These are phyloP conservation scores for Mycena maculata DNA, from an alignment of 768 basidiomycete genomes.

Conservation along the genomic window DNA sequence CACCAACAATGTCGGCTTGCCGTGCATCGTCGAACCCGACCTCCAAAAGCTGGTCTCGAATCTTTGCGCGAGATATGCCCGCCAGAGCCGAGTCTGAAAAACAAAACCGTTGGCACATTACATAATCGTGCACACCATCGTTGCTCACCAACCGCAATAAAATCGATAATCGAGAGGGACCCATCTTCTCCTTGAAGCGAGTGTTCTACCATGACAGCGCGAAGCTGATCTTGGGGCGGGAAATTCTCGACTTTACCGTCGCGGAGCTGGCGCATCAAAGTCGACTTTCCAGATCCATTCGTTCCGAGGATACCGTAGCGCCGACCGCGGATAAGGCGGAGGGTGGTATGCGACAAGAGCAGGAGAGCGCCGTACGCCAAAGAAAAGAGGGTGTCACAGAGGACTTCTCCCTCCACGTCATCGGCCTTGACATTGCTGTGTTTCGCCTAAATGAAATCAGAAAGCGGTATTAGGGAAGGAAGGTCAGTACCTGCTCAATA, in stretches of 20 bases:
- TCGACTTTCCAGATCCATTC: constrained; percentile 97
- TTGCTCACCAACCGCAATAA: constrained; percentile 81
- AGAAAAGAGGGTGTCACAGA: constrained; percentile 95
- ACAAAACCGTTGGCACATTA: background rate
- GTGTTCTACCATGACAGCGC: constrained; percentile 97
- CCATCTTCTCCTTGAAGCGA: constrained; percentile 94
- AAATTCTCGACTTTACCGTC: constrained; percentile 98
- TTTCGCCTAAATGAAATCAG: constrained; percentile 61
- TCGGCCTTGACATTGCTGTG: constrained; percentile 55
- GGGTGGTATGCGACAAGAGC: constrained; percentile 91
- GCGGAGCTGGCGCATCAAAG: constrained; percentile 93
- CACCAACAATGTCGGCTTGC: constrained; percentile 87
- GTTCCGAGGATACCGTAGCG: constrained; percentile 96
- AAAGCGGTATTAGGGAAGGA: constrained; percentile 9
- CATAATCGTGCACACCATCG: no score
- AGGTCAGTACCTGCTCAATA: constrained; percentile 70
- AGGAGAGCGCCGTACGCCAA: constrained; percentile 95
- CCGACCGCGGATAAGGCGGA: constrained; percentile 89
- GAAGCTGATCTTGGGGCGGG: constrained; percentile 86
- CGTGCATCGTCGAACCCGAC: constrained; percentile 93
- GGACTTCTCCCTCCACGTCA: constrained; percentile 82
- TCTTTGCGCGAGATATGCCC: constrained; percentile 71
- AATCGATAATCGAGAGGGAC: constrained; percentile 85
- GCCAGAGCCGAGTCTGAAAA: constrained; percentile 75
- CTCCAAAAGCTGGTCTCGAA: constrained; percentile 81